Conservation (phyloP, 169 alveolate species). For the Eimeria sp. region DNA sequence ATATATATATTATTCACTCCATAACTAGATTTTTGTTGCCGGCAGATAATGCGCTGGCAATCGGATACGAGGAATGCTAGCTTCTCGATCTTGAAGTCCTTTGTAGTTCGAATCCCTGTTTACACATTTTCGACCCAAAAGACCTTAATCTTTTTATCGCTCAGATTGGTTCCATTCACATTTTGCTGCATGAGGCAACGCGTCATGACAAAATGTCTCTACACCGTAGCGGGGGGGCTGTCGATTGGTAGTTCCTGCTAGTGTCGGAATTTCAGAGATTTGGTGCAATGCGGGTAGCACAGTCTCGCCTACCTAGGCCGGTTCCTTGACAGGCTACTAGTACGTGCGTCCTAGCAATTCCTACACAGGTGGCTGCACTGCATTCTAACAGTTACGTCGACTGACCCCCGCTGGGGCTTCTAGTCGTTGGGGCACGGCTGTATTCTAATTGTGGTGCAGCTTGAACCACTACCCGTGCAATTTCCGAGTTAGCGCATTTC, state of each 20-base stretch:
- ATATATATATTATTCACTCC: not conserved
- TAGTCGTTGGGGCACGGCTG: not conserved
- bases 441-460: not conserved
- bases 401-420: not conserved
- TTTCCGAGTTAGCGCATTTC: not conserved
- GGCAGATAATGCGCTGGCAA: not conserved
- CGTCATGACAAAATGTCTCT: not conserved
- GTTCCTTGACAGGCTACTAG: not conserved
- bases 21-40: not conserved
- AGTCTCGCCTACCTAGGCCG: not conserved
- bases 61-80: not conserved
- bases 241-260: not conserved
- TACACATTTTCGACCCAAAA: not conserved
- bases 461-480: not conserved
- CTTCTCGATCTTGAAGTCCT: not conserved
- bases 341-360: not conserved
- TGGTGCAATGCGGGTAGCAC: not conserved
- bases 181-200: not conserved
- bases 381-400: not conserved
- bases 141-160: not conserved
- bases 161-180: not conserved
- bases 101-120: not conserved
- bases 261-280: not conserved
- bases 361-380: not conserved
- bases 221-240: not conserved